Evolutionary conservation across 2,329 filamentous ascomycete species (phyloP).

Genomic region (Pseudogymnoascus sp.): DNA sequence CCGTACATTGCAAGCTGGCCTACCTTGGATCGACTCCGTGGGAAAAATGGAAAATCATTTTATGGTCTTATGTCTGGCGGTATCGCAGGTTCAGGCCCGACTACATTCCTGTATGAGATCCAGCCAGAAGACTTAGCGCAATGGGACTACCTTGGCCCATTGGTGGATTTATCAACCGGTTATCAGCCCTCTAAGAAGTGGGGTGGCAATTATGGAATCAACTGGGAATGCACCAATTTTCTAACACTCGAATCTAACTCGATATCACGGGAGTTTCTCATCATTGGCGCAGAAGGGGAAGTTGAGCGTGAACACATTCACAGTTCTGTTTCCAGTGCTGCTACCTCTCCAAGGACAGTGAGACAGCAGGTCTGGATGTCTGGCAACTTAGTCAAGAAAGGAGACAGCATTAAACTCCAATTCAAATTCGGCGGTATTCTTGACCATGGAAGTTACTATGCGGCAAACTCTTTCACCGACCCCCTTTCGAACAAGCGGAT

Average conservation of each 20-base stretch:
- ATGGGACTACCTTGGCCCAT: slow-evolving; percentile 6
- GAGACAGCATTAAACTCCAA: slow-evolving; percentile 5
- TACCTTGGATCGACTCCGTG: slow-evolving; percentile 22
- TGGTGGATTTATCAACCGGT: background rate
- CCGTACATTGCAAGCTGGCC: slow-evolving; percentile 29
- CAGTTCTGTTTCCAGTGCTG: background rate
- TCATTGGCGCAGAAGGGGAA: slow-evolving; percentile 8
- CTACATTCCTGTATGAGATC: slow-evolving; percentile 10
- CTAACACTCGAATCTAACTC: background rate
- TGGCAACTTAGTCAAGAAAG: background rate
- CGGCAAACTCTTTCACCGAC: slow-evolving; percentile 16
- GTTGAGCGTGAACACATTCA: background rate
- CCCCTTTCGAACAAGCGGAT: background rate
- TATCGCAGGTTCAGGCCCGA: background rate
- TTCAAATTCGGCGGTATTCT: slow-evolving; percentile 15
- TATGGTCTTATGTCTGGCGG: slow-evolving; percentile 13
- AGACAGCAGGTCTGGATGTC: slow-evolving; percentile 14
- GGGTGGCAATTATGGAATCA: slow-evolving; percentile 10
- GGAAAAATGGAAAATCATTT: slow-evolving; percentile 12
- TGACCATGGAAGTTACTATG: slow-evolving; percentile 18
- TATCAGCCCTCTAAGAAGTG: slow-evolving; percentile 3
- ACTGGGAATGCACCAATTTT: slow-evolving; percentile 11
- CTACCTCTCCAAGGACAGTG: background rate
- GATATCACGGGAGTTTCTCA: background rate
- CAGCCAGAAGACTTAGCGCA: background rate